Conservation (phyloP, 2,329 filamentous ascomycete species). For the Pseudocercospora fuligena region DNA sequence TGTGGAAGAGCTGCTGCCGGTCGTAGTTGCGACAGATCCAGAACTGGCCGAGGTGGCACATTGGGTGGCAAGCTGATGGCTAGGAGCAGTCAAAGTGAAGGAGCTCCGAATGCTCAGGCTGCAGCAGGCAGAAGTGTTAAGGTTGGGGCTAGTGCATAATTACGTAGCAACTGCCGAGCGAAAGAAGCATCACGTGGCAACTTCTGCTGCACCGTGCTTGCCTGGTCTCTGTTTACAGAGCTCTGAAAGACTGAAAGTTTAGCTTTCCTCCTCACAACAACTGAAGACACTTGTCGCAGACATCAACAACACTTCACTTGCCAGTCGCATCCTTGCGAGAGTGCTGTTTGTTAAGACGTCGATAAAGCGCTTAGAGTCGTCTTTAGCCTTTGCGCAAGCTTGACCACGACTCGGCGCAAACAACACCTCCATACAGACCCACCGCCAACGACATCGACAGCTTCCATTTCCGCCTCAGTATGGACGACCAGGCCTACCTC, state of each 20-base stretch:
- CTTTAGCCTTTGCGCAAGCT: background rate
- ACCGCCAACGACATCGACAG: background rate
- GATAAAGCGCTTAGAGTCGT: background rate
- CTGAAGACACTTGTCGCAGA: too few species aligned
- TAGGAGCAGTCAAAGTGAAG: too few species aligned
- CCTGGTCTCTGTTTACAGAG: background rate
- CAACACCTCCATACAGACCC: background rate
- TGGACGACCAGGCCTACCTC: slow-evolving; percentile 78
- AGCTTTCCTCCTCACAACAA: too few species aligned
- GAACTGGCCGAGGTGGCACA: slow-evolving; percentile 25
- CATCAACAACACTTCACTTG: background rate
- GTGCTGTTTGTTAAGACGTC: background rate
- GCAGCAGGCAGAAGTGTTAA: background rate
- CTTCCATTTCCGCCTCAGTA: slow-evolving; percentile 12
- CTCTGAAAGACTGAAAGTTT: too few species aligned
- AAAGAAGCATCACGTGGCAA: background rate
- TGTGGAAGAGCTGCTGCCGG: slow-evolving; percentile 24
- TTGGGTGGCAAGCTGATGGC: slow-evolving; percentile 20
- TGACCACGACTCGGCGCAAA: background rate
- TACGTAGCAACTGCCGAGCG: background rate
- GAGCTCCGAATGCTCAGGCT: background rate
- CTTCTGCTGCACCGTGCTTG: too few species aligned
- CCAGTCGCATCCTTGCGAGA: background rate
- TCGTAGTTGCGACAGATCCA: slow-evolving; percentile 20
- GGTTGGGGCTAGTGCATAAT: too few species aligned